Evolutionary conservation across 2,329 filamentous ascomycete species (phyloP), one percentile per base, ranked within the genome.

Genomic region (Phialophora macrospora): DNA sequence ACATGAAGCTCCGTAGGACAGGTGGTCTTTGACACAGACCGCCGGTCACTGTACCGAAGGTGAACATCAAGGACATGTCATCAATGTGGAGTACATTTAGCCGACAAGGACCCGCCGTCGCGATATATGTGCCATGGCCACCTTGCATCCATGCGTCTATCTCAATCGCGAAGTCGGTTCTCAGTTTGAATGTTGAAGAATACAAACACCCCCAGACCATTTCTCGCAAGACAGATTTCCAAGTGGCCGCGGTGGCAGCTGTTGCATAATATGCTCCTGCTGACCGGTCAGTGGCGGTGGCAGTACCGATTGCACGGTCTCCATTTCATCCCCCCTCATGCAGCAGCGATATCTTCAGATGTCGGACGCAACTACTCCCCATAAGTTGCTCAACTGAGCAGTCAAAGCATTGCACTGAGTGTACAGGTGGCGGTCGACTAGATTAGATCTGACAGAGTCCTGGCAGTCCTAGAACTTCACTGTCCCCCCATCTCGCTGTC

Each of bases 81-180:
- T 28, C 22, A 26, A 52, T 24, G 48, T 20, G 48, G 12, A 17
- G 9, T 22, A 22, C n/a, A 55, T 55, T 55, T 55, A 55, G 52
- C 52, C 52, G 52, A 55, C 24, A 34, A 55, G 5, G 52, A 55
- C 28, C 52, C 52, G 26, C 2, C 17, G 8, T 51, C 8, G 48
- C 48, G 17, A 26, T 20, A 20, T 22, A 24, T n/a, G n/a, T n/a
- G n/a, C 24, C 48, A 26, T 52, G 4, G 30, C 30, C 2, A 9
- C 30, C 30, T 30, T 30, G 30, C 30, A 7, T 30, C 7, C 8
- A 30, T 8, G 38, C 38, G 38, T n/a, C 38, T 44, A 8, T 44
- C 38, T 41, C 38, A 44, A 44, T n/a, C 38, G 38, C 17, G 17
- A 44, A 6, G 38, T 7, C 20, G 17, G 14, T 44, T 44, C 38